These are phyloP conservation scores for Byssothecium circinans DNA, from an alignment of 2,329 filamentous ascomycete species.

Conservation along the genomic window DNA sequence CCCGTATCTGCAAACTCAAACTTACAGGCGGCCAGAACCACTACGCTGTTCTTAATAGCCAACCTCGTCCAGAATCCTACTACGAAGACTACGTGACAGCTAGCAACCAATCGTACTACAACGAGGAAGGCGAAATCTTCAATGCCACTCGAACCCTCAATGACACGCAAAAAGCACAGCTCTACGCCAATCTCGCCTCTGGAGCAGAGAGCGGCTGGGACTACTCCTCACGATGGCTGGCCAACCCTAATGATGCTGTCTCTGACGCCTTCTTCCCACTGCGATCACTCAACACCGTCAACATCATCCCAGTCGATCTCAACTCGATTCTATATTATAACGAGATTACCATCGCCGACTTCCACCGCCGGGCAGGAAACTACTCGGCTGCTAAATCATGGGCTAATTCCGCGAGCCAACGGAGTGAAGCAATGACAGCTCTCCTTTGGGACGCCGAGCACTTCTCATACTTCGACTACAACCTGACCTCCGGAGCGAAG, in stretches of 20 bases:
- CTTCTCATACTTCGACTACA: slow-evolving; percentile 70
- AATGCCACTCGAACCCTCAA: slow-evolving; percentile 55
- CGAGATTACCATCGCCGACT: slow-evolving; percentile 61
- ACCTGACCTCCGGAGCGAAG: slow-evolving; percentile 61
- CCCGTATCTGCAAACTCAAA: background rate
- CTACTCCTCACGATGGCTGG: slow-evolving; percentile 62
- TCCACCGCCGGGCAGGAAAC: slow-evolving; percentile 58
- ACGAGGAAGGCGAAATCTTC: slow-evolving; percentile 61
- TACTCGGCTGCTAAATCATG: slow-evolving; percentile 54
- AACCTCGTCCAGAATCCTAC: slow-evolving; percentile 69
- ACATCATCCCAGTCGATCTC: slow-evolving; percentile 65
- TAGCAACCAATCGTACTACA: slow-evolving; percentile 66
- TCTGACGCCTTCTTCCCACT: slow-evolving; percentile 66
- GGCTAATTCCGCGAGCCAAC: slow-evolving; percentile 52
- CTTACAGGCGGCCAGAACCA: slow-evolving; percentile 45
- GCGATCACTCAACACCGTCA: slow-evolving; percentile 61
- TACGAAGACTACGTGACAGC: slow-evolving; percentile 66
- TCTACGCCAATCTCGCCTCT: slow-evolving; percentile 66
- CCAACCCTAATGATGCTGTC: slow-evolving; percentile 60
- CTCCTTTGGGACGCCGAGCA: slow-evolving; percentile 67
- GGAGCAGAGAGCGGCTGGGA: slow-evolving; percentile 70
- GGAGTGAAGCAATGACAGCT: slow-evolving; percentile 64
- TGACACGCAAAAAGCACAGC: slow-evolving; percentile 52
- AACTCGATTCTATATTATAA: slow-evolving; percentile 70
- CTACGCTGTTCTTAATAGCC: slow-evolving; percentile 65